Conservation (phyloP, 2,329 filamentous ascomycete species). For the Colletotrichum coccodes region DNA sequence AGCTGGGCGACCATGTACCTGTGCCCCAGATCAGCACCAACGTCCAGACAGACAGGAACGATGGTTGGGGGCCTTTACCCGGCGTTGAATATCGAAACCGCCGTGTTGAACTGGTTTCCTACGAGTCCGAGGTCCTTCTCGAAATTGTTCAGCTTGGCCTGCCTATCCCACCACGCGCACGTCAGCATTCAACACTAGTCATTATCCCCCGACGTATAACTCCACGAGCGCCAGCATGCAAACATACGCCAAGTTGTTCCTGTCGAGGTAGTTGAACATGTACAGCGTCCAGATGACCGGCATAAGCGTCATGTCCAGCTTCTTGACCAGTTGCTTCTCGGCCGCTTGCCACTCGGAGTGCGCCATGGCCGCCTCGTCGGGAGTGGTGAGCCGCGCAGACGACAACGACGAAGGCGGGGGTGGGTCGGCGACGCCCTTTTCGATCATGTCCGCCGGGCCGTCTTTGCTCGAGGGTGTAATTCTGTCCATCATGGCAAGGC, state of each 20-base stretch:
- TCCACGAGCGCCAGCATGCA: neutral
- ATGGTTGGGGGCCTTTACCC: conserved; percentile 2
- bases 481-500: neutral
- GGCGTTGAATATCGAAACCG: conserved; percentile 24
- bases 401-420: neutral
- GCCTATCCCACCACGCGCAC: neutral
- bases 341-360: conserved; percentile 21
- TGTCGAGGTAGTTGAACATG: conserved; percentile 34
- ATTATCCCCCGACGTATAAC: neutral
- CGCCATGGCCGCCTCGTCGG: conserved; percentile 11
- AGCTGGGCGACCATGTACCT: conserved; percentile 37
- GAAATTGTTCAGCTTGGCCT: conserved; percentile 25
- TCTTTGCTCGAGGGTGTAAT: conserved; percentile 1
- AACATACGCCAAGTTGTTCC: conserved; percentile 33
- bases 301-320: conserved; percentile 39
- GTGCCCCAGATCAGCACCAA: neutral
- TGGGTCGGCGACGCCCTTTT: neutral
- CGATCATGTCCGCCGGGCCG: conserved; percentile 3
- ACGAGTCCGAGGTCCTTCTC: conserved; percentile 27
- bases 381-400: neutral
- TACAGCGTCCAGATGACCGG: conserved; percentile 31
- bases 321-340: conserved; percentile 34
- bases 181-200: neutral
- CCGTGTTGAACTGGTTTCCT: conserved; percentile 31
- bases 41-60: neutral